Evolutionary conservation across 495 filamentous ascomycete species (phyloP).

Genomic region (Aspergillus asperescens): DNA sequence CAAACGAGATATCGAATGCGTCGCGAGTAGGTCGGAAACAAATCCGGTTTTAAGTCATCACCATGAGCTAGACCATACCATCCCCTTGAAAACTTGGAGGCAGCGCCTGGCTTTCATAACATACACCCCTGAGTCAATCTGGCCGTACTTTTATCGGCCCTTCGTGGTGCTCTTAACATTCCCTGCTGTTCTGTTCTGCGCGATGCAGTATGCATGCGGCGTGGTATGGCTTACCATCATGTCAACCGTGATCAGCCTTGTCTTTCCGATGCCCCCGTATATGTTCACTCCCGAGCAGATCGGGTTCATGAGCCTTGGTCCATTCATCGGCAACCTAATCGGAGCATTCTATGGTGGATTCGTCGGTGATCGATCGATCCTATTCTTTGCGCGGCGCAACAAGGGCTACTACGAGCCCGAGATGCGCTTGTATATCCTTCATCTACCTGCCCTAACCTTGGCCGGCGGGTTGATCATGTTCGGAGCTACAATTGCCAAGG

Average conservation of each 20-base stretch:
- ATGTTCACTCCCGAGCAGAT: constrained; percentile 36
- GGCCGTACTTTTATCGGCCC: constrained; percentile 33
- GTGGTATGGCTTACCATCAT: constrained; percentile 36
- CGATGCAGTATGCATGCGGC: constrained; percentile 34
- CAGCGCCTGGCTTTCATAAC: constrained; percentile 24
- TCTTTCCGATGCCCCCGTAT: constrained; percentile 39
- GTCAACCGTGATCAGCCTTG: constrained; percentile 25
- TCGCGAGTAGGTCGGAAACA: constrained; percentile 1
- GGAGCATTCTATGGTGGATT: constrained; percentile 35
- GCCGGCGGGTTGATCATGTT: constrained; percentile 36
- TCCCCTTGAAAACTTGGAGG: constrained; percentile 24
- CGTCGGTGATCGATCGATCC: constrained; percentile 37
- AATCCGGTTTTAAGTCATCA: background rate
- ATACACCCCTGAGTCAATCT: constrained; percentile 27
- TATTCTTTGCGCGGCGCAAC: constrained; percentile 34
- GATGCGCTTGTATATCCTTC: constrained; percentile 36
- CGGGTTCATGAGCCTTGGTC: constrained; percentile 36
- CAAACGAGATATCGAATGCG: constrained; percentile 3
- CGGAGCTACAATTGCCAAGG: constrained; percentile 26
- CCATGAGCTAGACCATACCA: constrained; percentile 24
- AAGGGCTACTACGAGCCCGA: constrained; percentile 42
- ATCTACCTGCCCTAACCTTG: constrained; percentile 27
- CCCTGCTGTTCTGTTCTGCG: constrained; percentile 39
- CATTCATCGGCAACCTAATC: constrained; percentile 38
- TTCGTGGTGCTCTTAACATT: constrained; percentile 28